Conservation (phyloP, 805 yeast species). For the Nakazawaea ishiwadae region DNA sequence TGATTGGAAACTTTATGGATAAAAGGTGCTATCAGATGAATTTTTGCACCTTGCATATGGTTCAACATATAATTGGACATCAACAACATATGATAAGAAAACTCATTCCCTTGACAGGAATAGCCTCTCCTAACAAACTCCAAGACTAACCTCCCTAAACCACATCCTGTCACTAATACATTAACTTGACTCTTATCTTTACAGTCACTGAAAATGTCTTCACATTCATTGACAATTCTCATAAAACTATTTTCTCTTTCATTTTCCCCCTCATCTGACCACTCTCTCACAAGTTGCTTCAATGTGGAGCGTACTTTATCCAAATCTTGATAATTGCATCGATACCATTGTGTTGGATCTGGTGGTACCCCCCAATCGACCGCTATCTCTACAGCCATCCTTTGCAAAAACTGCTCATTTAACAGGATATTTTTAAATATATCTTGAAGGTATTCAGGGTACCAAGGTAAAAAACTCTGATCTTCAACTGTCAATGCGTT, state of each 20-base stretch:
- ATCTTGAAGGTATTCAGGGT: conserved; percentile 33
- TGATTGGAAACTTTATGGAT: conserved; percentile 48
- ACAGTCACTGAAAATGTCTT: conserved; percentile 31
- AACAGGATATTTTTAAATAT: conserved; percentile 37
- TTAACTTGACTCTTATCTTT: conserved; percentile 31
- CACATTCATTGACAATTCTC: conserved; percentile 31
- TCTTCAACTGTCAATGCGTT: conserved; percentile 35
- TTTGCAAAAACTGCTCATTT: conserved; percentile 39
- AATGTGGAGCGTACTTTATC: conserved; percentile 56
- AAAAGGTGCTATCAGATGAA: conserved; percentile 46
- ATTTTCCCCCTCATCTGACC: conserved; percentile 47
- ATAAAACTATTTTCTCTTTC: conserved; percentile 41
- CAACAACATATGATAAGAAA: conserved; percentile 59
- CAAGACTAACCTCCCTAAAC: conserved; percentile 53
- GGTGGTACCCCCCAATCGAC: conserved; percentile 44
- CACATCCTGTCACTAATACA: conserved; percentile 60
- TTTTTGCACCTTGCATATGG: conserved; percentile 33
- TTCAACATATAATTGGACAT: conserved; percentile 52
- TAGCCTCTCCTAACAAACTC: conserved; percentile 54
- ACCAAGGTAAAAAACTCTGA: conserved; percentile 44
- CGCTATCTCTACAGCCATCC: conserved; percentile 39
- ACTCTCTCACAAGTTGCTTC: conserved; percentile 55
- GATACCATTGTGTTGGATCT: conserved; percentile 36
- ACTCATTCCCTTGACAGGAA: conserved; percentile 63
- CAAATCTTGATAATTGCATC: conserved; percentile 36